Conservation (phyloP, 2,329 filamentous ascomycete species). For the Fusarium scirpi region DNA sequence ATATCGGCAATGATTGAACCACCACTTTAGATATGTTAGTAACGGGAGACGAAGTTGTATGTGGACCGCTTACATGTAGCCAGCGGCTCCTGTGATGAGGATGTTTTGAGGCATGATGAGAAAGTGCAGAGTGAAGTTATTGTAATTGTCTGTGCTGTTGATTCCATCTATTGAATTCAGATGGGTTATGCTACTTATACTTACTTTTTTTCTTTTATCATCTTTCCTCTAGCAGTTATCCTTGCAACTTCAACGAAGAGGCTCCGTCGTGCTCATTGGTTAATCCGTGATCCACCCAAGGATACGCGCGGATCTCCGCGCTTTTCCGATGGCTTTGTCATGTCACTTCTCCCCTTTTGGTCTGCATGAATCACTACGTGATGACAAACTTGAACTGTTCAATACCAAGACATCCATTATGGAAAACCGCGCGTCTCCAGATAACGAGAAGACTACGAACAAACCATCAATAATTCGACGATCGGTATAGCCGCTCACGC, state of each 20-base stretch:
- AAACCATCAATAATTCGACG: constrained; percentile 32
- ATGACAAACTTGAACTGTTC: background rate
- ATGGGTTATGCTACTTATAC: background rate
- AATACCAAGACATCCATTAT: background rate
- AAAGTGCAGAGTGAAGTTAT: background rate
- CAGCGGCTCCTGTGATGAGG: constrained; percentile 53
- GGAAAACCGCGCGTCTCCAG: constrained; percentile 40
- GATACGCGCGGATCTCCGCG: constrained; percentile 21
- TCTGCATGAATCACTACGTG: background rate
- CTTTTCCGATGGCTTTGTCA: constrained; percentile 10
- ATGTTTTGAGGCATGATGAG: constrained; percentile 45
- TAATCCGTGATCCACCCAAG: background rate
- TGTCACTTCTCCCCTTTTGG: background rate
- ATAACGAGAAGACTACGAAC: background rate
- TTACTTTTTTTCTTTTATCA: background rate
- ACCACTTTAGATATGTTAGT: constrained; percentile 42
- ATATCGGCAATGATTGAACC: constrained; percentile 54
- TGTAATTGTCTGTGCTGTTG: background rate
- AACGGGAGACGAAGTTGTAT: background rate
- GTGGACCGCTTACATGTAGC: constrained; percentile 48
- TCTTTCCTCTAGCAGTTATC: background rate
- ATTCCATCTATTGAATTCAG: background rate
- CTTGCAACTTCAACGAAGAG: background rate
- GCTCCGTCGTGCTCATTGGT: background rate
- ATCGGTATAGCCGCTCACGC: constrained; percentile 19